A percentile compares a stretch with the other conserved stretches of the same genome.
phyloP scores from a whole-genome alignment of 495 filamentous ascomycete species.

The Recurvomyces mirabilis region DNA sequence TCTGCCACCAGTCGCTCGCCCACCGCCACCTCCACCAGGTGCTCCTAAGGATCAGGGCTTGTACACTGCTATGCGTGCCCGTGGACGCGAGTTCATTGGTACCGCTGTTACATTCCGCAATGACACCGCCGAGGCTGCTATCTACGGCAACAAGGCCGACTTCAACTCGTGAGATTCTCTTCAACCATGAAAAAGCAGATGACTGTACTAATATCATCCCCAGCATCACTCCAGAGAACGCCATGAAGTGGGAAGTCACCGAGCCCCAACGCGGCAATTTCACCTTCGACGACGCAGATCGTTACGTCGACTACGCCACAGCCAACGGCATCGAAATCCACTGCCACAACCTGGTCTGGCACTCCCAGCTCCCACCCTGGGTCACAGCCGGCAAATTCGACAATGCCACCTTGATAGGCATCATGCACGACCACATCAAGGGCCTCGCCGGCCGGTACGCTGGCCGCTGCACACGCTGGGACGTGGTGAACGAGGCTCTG shows the following conservation, averaged over 20 bases:
- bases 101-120: constrained; percentile 35
- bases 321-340: constrained; percentile 20
- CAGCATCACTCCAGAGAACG: constrained; percentile 2
- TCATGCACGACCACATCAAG: constrained; percentile 26
- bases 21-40: too few species aligned
- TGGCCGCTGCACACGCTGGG: constrained; percentile 24
- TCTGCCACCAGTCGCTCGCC: background rate
- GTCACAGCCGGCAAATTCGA: constrained; percentile 16
- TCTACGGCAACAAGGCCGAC: constrained; percentile 5
- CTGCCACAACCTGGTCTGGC: constrained; percentile 28
- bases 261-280: constrained; percentile 31
- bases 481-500: constrained; percentile 29
- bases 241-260: constrained; percentile 25
- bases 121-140: constrained; percentile 1
- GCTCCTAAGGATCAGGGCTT: background rate
- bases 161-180: too few species aligned
- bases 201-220: too few species aligned
- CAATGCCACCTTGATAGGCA: constrained; percentile 13
- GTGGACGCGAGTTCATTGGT: constrained; percentile 37
- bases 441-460: constrained; percentile 17
- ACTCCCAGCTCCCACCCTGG: constrained; percentile 25
- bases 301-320: constrained; percentile 18
- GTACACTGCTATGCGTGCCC: background rate
- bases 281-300: constrained; percentile 22
- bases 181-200: too few species aligned